Conservation (phyloP, 208 protist genomes). For the Trypanosoma lewisi region DNA sequence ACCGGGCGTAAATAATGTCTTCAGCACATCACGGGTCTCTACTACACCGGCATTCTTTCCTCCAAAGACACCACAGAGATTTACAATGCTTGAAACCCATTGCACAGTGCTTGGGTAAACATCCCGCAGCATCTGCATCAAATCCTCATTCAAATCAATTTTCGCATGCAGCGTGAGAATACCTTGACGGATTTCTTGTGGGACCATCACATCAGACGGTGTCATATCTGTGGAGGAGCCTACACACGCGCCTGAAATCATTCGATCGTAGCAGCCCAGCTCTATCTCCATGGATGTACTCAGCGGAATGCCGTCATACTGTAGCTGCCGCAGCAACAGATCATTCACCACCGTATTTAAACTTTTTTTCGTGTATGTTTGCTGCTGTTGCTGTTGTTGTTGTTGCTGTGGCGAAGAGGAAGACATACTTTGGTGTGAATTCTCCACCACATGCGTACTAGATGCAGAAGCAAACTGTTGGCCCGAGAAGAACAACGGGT, state of each 20-base stretch:
- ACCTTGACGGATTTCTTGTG: slow-evolving; percentile 27
- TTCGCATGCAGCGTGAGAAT: not conserved
- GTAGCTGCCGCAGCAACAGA: slow-evolving; percentile 58
- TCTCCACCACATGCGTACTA: too few species aligned
- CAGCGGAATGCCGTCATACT: slow-evolving; percentile 47
- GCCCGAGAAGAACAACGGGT: not conserved
- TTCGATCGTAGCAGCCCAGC: slow-evolving; percentile 22
- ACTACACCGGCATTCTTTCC: not conserved
- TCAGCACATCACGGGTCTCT: slow-evolving; percentile 3
- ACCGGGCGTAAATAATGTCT: not conserved
- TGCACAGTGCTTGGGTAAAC: slow-evolving; percentile 19
- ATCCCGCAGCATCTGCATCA: slow-evolving; percentile 13
- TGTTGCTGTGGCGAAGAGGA: too few species aligned
- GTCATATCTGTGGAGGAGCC: not conserved
- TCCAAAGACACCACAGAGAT: not conserved
- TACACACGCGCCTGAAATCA: not conserved
- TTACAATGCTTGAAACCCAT: slow-evolving; percentile 20
- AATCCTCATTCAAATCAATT: not conserved
- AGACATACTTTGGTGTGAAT: too few species aligned
- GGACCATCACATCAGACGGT: slow-evolving; percentile 1
- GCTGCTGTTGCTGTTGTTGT: too few species aligned
- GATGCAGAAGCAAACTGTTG: not conserved
- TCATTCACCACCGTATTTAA: slow-evolving; percentile 54
- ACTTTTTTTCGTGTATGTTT: slow-evolving; percentile 5
- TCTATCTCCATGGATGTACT: slow-evolving; percentile 20